Percentiles rank a stretch among this genome's conserved stretches.
phyloP scores from a whole-genome alignment of 352 stramenopile genomes.

The Phytophthora chlamydospora region DNA sequence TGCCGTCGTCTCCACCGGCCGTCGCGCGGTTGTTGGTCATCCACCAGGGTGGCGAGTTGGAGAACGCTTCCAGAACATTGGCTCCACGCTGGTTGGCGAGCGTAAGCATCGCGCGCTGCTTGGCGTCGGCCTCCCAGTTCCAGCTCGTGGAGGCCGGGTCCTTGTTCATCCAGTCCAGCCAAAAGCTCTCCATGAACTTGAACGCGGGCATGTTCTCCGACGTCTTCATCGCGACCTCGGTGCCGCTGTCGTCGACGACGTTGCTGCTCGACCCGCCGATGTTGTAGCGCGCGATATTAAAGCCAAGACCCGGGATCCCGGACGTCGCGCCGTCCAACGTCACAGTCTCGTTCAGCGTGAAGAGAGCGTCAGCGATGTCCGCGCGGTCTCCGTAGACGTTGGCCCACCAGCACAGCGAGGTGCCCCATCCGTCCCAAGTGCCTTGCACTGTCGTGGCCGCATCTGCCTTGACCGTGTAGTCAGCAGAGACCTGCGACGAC shows the following conservation, averaged over 20 bases:
- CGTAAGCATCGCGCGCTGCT: conserved; percentile 49
- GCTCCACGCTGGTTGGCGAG: conserved; percentile 44
- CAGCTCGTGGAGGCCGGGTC: conserved; percentile 49
- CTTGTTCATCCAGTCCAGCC: conserved; percentile 55
- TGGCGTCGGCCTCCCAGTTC: conserved; percentile 57
- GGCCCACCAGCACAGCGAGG: conserved; percentile 65
- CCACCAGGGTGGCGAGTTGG: conserved; percentile 68
- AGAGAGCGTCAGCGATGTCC: conserved; percentile 57
- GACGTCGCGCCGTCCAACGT: conserved; percentile 24
- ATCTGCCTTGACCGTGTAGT: conserved; percentile 33
- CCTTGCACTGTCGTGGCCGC: conserved; percentile 27
- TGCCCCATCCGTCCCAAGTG: conserved; percentile 61
- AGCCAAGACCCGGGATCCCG: conserved; percentile 44
- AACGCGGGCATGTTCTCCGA: conserved; percentile 60
- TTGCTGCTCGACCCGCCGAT: conserved; percentile 53
- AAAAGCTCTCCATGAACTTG: conserved; percentile 58
- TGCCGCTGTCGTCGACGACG: conserved; percentile 48
- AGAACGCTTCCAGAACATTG: conserved; percentile 58
- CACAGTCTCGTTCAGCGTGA: conserved; percentile 51
- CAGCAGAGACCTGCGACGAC: conserved; percentile 18
- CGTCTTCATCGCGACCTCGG: conserved; percentile 43
- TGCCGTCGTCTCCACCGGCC: conserved; percentile 42
- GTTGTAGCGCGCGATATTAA: conserved; percentile 72
- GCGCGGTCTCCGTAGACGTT: conserved; percentile 57
- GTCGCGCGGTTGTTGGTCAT: conserved; percentile 61